A percentile compares a stretch with the other conserved stretches of the same genome.
Conservation (phyloP, 2,329 filamentous ascomycete genomes). For the Cyanodermella asteris region DNA sequence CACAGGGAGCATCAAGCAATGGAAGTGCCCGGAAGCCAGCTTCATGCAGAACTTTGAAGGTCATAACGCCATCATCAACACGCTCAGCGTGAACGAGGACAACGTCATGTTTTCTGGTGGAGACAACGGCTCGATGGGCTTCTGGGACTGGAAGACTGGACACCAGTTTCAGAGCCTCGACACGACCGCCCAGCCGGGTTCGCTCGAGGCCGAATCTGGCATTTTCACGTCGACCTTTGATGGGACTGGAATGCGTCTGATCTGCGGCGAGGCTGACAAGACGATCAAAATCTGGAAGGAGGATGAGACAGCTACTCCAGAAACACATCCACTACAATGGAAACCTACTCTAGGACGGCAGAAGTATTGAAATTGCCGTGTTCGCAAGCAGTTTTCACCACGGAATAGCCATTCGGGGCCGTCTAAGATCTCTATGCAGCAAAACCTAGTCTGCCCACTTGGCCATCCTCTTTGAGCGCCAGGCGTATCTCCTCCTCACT, state of each 20-base stretch:
- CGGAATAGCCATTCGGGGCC: background rate
- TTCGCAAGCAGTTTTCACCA: background rate
- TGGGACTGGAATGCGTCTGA: conserved; percentile 64
- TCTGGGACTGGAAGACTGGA: conserved; percentile 98
- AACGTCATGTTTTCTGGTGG: conserved; percentile 85
- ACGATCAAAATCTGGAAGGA: conserved; percentile 95
- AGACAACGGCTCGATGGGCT: conserved; percentile 89
- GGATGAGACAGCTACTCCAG: conserved; percentile 73
- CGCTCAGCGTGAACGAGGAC: conserved; percentile 76
- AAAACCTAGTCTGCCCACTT: conserved; percentile 59
- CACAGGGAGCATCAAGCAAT: conserved; percentile 91
- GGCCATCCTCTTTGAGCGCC: conserved; percentile 70
- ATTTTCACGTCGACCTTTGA: conserved; percentile 92
- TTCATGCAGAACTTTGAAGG: conserved; percentile 99
- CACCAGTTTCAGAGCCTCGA: conserved; percentile 78
- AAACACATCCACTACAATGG: conserved; percentile 85
- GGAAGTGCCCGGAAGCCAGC: conserved; percentile 92
- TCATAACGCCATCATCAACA: conserved; percentile 92
- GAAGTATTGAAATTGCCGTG: conserved; percentile 28
- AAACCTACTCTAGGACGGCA: conserved; percentile 57
- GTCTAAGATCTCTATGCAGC: conserved; percentile 1
- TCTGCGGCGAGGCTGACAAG: conserved; percentile 92
- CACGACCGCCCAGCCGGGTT: conserved; percentile 82
- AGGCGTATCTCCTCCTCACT: conserved; percentile 78
- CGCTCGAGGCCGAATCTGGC: conserved; percentile 79